Percentiles rank a stretch among this genome's conserved stretches.
These are phyloP conservation scores for Penicillium sp. DNA, from an alignment of 2,329 filamentous ascomycete species.

Conservation along the genomic window DNA sequence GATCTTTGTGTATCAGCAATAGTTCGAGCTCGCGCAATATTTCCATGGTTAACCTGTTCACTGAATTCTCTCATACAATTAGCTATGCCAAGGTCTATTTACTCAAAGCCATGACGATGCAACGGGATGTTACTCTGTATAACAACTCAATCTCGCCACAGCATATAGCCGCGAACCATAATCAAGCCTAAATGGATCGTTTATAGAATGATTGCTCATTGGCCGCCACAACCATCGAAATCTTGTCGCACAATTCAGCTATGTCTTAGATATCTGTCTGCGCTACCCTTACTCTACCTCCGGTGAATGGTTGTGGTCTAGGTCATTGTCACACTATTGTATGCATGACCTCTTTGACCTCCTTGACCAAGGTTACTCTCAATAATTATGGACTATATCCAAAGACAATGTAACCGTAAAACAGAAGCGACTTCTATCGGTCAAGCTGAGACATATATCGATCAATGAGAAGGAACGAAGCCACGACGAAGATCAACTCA, in stretches of 20 bases:
- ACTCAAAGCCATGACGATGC: neutral
- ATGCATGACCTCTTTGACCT: conserved; percentile 4
- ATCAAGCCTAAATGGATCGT: neutral
- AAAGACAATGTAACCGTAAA: conserved; percentile 19
- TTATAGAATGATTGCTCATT: neutral
- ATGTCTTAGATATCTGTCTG: neutral
- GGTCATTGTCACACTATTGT: conserved; percentile 9
- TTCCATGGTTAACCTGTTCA: neutral
- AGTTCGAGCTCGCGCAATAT: neutral
- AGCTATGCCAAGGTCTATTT: neutral
- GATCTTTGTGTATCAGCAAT: neutral
- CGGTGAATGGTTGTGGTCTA: neutral
- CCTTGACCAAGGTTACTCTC: conserved; percentile 11
- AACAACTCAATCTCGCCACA: neutral
- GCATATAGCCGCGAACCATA: neutral
- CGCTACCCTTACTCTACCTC: conserved; percentile 1
- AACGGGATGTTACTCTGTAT: neutral
- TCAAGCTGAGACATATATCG: conserved; percentile 11
- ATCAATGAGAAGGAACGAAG: neutral
- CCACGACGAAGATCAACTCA: neutral
- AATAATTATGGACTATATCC: neutral
- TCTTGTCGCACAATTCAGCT: neutral
- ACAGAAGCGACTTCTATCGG: neutral
- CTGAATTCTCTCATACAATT: neutral
- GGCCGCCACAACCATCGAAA: neutral